Conservation (phyloP, 2,329 filamentous ascomycete genomes). For the Elsinoe australis region DNA sequence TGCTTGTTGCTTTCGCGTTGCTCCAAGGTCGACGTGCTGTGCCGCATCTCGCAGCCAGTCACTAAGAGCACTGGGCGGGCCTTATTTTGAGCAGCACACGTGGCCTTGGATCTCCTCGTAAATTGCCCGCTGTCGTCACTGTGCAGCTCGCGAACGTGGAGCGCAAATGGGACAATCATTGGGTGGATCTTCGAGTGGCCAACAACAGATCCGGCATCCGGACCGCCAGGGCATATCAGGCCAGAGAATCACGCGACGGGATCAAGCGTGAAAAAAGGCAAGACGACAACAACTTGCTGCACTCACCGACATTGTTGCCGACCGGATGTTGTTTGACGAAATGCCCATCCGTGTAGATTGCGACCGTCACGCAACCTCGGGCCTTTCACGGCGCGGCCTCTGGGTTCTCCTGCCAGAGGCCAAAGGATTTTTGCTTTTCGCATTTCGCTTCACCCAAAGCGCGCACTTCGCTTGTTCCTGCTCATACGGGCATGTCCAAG, state of each 20-base stretch:
- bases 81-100: conserved; percentile 6
- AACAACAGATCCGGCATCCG: conserved; percentile 13
- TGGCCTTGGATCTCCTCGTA: conserved; percentile 9
- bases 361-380: conserved; percentile 5
- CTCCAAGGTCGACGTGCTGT: background rate
- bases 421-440: conserved; percentile 2
- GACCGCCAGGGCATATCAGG: background rate
- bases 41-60: background rate
- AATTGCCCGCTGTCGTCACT: conserved; percentile 13
- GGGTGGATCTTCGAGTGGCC: background rate
- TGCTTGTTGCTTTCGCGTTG: background rate
- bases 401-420: conserved; percentile 1
- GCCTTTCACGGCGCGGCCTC: conserved; percentile 3
- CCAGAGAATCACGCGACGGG: conserved; percentile 3
- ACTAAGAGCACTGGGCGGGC: background rate
- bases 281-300: background rate
- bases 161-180: conserved; percentile 2
- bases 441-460: conserved; percentile 2
- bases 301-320: background rate
- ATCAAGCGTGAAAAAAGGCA: conserved; percentile 1
- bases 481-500: conserved; percentile 1
- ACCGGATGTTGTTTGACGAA: background rate
- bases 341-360: background rate
- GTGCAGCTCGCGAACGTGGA: conserved; percentile 3
- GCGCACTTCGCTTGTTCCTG: conserved; percentile 6